Base-by-base conservation (phyloP, 176 grass and related monocot genomes). In the Triticum urartu region DNA sequence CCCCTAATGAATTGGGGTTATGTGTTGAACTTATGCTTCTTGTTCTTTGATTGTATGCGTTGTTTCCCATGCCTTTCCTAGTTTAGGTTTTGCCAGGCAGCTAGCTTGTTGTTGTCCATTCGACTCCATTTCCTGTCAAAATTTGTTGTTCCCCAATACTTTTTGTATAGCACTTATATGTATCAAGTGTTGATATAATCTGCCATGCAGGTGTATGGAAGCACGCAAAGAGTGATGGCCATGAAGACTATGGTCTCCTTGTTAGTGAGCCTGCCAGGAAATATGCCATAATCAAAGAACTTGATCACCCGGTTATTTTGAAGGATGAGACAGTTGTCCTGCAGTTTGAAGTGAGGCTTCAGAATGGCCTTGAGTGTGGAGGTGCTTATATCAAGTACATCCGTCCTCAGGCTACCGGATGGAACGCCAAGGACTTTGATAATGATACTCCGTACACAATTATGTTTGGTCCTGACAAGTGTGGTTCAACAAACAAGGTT, bases 401-500 rank as follows among this genome's bases (percentile, higher is more conserved):
- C 15, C 92, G 92, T 7, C 92, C 90, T 56, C 94, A 94, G 84
- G 90, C 88, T 34, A 64, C 92, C 5, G 73, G 89, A 81, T 94
- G 94, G 94, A 81, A 83, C 58, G 78, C 92, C 62, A 94, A 94
- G 77, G 92, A 86, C 28, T 99, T 99, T 80, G 94, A 96, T n/a
- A 96, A 96, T 74, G 94, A 96, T 38, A 91, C 94, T 62, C 97
- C 97, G 33, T 99, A 99, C 80, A 74, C 86, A 20, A 96, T 99
- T 25, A 99, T 99, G 97, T 99, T 99, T 88, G 97, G 97, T 60
- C 97, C 97, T 52, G 97, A 99, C 87, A 99, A 99, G 68, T 99
- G 97, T 75, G 97, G 97, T 40, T 93, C 90, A 39, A 99, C 97
- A 2, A 96, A 99, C 88, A 99, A 99, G 85, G 94, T 99, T 58